Conservation (phyloP, 75 land plant species). For the Cryptomeria japonica region DNA sequence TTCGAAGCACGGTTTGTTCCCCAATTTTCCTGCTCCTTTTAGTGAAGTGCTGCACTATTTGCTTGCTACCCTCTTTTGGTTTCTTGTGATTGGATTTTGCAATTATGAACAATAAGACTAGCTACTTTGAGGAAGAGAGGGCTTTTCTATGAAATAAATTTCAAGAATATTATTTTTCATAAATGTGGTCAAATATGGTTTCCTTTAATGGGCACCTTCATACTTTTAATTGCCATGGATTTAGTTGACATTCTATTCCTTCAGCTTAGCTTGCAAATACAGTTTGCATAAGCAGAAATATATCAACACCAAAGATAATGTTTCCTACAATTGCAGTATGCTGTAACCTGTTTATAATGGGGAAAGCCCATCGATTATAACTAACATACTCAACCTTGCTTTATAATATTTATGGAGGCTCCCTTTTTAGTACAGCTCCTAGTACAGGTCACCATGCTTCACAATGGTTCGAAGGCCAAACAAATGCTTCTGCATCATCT, state of each 20-base stretch:
- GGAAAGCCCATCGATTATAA: not conserved
- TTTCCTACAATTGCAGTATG: not conserved
- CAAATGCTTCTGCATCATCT: not conserved
- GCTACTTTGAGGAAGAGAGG: not conserved
- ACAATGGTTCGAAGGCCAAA: not conserved
- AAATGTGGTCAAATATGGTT: not conserved
- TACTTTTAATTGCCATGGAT: not conserved
- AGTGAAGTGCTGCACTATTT: not conserved
- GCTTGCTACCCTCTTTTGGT: not conserved
- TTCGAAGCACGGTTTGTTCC: conserved; percentile 65
- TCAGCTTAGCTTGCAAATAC: not conserved
- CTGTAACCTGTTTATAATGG: not conserved
- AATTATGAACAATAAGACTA: not conserved
- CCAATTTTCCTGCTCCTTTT: not conserved
- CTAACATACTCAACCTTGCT: not conserved
- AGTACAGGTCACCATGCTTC: not conserved
- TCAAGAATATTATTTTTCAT: not conserved
- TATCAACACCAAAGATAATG: not conserved
- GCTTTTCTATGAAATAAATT: not conserved
- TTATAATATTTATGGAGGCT: not conserved
- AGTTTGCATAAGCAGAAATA: not conserved
- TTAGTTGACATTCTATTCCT: not conserved
- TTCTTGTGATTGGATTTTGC: not conserved
- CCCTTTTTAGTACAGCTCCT: not conserved
- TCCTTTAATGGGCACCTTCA: not conserved